A percentile compares a stretch with the other conserved stretches of the same genome.
Conservation (phyloP, 345 rosid genomes). For the Trapa bicornis region DNA sequence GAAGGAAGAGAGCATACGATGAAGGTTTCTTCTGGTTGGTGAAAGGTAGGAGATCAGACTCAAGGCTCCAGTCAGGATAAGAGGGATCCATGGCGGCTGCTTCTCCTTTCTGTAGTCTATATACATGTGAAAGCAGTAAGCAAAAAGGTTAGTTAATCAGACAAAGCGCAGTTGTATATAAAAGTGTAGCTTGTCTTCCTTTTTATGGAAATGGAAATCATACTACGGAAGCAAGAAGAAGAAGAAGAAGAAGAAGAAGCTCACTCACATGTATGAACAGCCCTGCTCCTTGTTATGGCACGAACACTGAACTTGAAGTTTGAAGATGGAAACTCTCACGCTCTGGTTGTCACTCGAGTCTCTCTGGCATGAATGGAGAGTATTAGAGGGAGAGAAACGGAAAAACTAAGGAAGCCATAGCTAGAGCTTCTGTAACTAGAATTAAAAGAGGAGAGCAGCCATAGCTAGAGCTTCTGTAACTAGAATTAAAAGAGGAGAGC, state of each 20-base stretch:
- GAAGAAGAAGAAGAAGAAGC: neutral
- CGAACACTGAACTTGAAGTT: neutral
- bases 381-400: neutral
- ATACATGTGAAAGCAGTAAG: neutral
- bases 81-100: constrained; percentile 39
- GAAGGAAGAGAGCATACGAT: too few relatives aligned
- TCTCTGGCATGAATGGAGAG: neutral
- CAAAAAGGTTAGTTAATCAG: too few relatives aligned
- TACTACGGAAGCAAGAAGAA: neutral
- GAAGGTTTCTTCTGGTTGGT: constrained; percentile 24
- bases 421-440: constrained; percentile 7
- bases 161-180: neutral
- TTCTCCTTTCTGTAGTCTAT: neutral
- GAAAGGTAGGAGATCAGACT: constrained; percentile 23
- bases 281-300: neutral
- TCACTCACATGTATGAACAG: too few relatives aligned
- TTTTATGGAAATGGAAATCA: constrained; percentile 2
- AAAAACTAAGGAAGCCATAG: neutral
- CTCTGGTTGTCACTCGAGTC: neutral
- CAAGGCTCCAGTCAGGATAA: constrained; percentile 46
- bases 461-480: constrained; percentile 3
- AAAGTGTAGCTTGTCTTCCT: neutral
- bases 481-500: constrained; percentile 2
- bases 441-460: neutral
- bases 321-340: too few relatives aligned